Evolutionary conservation across 352 stramenopile species (phyloP), one percentile per base, ranked within the genome.

Genomic region (Elongisporangium senticosum): DNA sequence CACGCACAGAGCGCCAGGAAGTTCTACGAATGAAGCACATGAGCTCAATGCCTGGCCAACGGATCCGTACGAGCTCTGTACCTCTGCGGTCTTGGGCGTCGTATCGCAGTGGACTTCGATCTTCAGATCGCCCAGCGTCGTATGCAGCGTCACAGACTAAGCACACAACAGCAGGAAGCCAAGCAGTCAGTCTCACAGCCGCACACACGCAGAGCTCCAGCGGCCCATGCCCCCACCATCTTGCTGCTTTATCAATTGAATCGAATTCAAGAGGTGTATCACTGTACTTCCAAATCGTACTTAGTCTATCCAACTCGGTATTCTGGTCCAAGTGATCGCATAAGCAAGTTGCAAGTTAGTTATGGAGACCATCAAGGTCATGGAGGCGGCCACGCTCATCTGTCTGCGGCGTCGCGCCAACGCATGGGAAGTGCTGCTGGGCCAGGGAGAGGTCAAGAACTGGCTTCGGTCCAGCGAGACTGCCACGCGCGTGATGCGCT

Each of bases 51-150:
- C 4, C 14, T 15, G 5, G 23, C n/a, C 13, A 48, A 19, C 19
- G 11, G 49, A 19, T 33, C 48, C 53, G 11, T 53, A 2, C 2
- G 7, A 53, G 7, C 6, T 15, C 0, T 54, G 10, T 72, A 93
- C 87, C 73, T 93, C 79, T 24, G 85, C 80, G 13, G 94, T 94
- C 60, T 78, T 75, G 8, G 90, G 95, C 37, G 89, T 86, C 7
- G 91, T 98, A 73, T 99, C 93, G 67, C 93, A 98, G 71, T 90
- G 98, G 28, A 99, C 83, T 76, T 99, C 97, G 59, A 98, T 90
- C 72, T 99, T 99, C 51, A 99, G 80, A 63, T 98, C 92, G 22
- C 97, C 97, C 4, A 97, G 71, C 3, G 71, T 94, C 51, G 97
- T 99, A 64, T 98, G 90, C 15, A 99, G 79, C 47, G 94, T 98